A percentile compares a stretch with the other conserved stretches of the same genome.
Conservation (phyloP, 1,284 basidiomycete species). For the Ustilago sp. region DNA sequence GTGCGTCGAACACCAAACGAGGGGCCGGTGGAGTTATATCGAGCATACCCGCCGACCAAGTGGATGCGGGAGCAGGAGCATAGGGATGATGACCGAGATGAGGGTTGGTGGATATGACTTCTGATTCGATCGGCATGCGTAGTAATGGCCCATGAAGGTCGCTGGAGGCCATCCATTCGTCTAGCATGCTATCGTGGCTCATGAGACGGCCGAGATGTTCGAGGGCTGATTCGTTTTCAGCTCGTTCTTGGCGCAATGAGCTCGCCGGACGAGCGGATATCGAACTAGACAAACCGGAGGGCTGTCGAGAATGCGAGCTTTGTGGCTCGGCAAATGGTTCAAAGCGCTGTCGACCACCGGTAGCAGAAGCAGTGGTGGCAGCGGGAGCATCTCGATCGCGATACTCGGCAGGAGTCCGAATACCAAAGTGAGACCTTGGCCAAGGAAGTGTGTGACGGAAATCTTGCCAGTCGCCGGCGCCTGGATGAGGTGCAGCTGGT, state of each 20-base stretch:
- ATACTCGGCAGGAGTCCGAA: conserved; percentile 14
- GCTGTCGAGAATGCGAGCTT: not conserved
- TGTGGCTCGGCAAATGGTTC: conserved; percentile 18
- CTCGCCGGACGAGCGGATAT: not conserved
- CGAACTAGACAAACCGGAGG: not conserved
- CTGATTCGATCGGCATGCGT: conserved; percentile 41
- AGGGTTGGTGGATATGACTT: not conserved
- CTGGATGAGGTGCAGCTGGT: not conserved
- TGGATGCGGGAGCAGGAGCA: conserved; percentile 25
- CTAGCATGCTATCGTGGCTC: conserved; percentile 40
- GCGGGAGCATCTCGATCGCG: conserved; percentile 10
- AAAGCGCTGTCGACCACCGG: conserved; percentile 11
- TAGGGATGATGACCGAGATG: conserved; percentile 10
- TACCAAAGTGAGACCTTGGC: conserved; percentile 24
- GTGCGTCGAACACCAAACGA: conserved; percentile 30
- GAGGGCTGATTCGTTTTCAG: conserved; percentile 38
- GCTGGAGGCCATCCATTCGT: conserved; percentile 27
- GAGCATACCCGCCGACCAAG: conserved; percentile 8
- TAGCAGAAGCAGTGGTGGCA: not conserved
- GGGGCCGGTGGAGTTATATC: not conserved
- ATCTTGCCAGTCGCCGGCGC: not conserved
- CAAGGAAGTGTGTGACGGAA: conserved; percentile 10
- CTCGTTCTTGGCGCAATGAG: conserved; percentile 15
- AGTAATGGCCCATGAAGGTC: conserved; percentile 23
- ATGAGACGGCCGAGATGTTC: conserved; percentile 45